Conservation (phyloP, 371 early-diverging fungal species). For the Mortierella sp. region DNA sequence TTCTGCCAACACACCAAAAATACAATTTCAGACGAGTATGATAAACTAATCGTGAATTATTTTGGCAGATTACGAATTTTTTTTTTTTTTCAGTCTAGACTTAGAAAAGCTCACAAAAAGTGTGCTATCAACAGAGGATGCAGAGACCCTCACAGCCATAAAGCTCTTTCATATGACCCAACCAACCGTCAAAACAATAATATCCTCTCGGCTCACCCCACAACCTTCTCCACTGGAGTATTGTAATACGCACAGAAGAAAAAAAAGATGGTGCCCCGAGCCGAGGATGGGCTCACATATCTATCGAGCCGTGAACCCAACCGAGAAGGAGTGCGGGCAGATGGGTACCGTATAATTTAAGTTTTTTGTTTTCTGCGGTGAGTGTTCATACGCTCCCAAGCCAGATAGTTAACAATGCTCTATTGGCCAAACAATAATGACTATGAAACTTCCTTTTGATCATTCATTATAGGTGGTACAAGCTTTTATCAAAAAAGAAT, state of each 20-base stretch:
- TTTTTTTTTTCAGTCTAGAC: neutral
- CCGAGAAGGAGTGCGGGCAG: slow-evolving; percentile 5
- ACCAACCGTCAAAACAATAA: neutral
- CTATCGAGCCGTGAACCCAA: slow-evolving; percentile 1
- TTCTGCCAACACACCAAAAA: neutral
- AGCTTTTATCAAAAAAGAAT: no score
- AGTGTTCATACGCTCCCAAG: neutral
- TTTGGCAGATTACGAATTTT: neutral
- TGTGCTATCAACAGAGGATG: neutral
- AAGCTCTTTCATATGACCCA: slow-evolving; percentile 12
- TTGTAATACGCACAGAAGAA: neutral
- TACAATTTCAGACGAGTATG: neutral
- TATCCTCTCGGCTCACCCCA: slow-evolving; percentile 10
- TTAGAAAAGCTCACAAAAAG: neutral
- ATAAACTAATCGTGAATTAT: neutral
- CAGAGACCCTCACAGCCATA: slow-evolving; percentile 9
- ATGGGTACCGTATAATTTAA: neutral
- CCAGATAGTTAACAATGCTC: neutral
- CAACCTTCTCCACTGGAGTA: slow-evolving; percentile 16
- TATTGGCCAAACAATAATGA: neutral
- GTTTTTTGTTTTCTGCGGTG: no score
- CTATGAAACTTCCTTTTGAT: neutral
- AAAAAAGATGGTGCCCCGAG: neutral
- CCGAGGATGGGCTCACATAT: slow-evolving; percentile 7
- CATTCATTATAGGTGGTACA: neutral